A percentile compares a stretch with the other conserved stretches of the same genome.
Evolutionary conservation across 768 basidiomycete genomes (phyloP).

Genomic region (Lactifluus hygrophoroides): DNA sequence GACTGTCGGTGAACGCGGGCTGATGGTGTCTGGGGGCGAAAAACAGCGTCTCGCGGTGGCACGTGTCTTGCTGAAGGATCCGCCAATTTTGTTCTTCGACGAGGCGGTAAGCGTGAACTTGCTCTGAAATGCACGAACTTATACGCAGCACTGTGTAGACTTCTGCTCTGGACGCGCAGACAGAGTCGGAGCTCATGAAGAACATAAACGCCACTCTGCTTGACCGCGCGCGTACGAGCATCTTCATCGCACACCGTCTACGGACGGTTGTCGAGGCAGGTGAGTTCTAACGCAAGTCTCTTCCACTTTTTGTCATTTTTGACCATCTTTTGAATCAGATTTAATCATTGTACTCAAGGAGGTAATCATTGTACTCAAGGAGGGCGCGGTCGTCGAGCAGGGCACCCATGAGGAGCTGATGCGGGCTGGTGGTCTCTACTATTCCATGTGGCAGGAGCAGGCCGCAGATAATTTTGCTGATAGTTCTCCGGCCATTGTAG

Average conservation of each 20-base stretch:
- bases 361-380: constrained; percentile 89
- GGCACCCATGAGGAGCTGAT: constrained; percentile 85
- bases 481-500: constrained; percentile 8
- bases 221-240: constrained; percentile 77
- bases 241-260: constrained; percentile 93
- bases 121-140: neutral
- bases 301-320: neutral
- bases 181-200: constrained; percentile 90
- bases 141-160: constrained; percentile 45
- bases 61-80: constrained; percentile 85
- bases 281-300: constrained; percentile 26
- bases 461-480: constrained; percentile 28
- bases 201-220: constrained; percentile 79
- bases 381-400: constrained; percentile 85
- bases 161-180: constrained; percentile 90
- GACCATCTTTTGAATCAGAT: constrained; percentile 37
- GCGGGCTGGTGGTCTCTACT: constrained; percentile 58
- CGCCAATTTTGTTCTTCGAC: constrained; percentile 99
- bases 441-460: constrained; percentile 78
- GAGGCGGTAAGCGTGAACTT: constrained; percentile 65
- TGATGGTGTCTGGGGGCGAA: constrained; percentile 99
- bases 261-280: constrained; percentile 89
- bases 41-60: constrained; percentile 96
- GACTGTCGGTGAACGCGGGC: constrained; percentile 88
- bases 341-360: too few relatives aligned